Conservation (phyloP, 2,329 filamentous ascomycete genomes). For the Penicillium sp. region DNA sequence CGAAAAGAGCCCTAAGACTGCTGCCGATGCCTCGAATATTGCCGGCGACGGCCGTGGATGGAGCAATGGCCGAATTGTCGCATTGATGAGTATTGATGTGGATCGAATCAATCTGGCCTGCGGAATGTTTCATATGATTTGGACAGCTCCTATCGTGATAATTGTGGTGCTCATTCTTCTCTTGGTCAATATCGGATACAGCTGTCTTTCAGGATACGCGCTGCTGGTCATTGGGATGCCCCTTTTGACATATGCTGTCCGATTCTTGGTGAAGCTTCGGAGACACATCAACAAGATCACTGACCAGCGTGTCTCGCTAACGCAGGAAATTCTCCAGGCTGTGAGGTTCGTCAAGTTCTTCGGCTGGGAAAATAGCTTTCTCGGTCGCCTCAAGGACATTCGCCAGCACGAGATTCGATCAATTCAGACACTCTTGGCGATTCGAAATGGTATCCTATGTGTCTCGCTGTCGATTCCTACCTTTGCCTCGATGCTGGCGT, state of each 20-base stretch:
- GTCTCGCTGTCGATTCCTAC: constrained; percentile 78
- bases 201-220: constrained; percentile 79
- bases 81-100: constrained; percentile 91
- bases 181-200: constrained; percentile 81
- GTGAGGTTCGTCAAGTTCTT: constrained; percentile 96
- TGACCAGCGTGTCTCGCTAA: constrained; percentile 83
- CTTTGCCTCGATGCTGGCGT: constrained; percentile 91
- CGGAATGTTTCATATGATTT: constrained; percentile 83
- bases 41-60: constrained; percentile 71
- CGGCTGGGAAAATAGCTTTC: constrained; percentile 86
- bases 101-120: constrained; percentile 86
- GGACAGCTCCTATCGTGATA: constrained; percentile 76
- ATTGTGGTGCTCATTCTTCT: constrained; percentile 74
- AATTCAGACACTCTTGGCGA: constrained; percentile 77
- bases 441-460: constrained; percentile 79
- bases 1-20: constrained; percentile 31
- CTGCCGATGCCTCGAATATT: constrained; percentile 42
- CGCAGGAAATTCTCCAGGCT: constrained; percentile 84
- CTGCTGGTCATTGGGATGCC: constrained; percentile 74
- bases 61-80: constrained; percentile 87
- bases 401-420: constrained; percentile 69
- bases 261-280: constrained; percentile 67
- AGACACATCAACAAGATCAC: constrained; percentile 86
- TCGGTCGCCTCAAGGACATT: constrained; percentile 67
- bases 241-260: constrained; percentile 68